A percentile compares a stretch with the other conserved stretches of the same genome.
Conservation (phyloP, 768 basidiomycete species). For the Mycena sanguinolenta region DNA sequence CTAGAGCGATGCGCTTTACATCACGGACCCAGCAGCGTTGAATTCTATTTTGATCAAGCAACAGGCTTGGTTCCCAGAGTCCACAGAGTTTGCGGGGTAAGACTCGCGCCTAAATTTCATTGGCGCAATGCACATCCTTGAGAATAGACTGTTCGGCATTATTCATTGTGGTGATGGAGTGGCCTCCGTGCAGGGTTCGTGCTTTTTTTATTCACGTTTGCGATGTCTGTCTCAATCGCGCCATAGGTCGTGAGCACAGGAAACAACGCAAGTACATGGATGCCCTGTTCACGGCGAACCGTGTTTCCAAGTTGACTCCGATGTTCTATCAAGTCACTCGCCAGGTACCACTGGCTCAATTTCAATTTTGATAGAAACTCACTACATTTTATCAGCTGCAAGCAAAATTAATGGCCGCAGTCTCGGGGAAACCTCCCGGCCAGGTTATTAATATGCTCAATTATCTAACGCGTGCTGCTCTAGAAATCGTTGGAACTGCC, state of each 20-base stretch:
- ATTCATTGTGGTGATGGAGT: slow-evolving; percentile 40
- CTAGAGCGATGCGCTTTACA: slow-evolving; percentile 42
- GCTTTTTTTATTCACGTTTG: too few relatives aligned
- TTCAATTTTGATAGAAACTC: too few relatives aligned
- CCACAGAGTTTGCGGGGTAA: slow-evolving; percentile 43
- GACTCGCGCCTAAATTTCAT: not conserved
- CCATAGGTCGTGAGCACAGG: slow-evolving; percentile 44
- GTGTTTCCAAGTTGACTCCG: slow-evolving; percentile 42
- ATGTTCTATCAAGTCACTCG: slow-evolving; percentile 42
- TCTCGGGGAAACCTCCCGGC: slow-evolving; percentile 12
- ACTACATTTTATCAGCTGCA: slow-evolving; percentile 2
- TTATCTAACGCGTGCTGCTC: slow-evolving; percentile 39
- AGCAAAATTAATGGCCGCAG: not conserved
- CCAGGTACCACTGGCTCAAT: slow-evolving; percentile 35
- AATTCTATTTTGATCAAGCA: slow-evolving; percentile 42
- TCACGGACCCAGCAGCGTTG: slow-evolving; percentile 43
- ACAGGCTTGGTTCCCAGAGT: slow-evolving; percentile 41
- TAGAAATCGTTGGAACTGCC: slow-evolving; percentile 42
- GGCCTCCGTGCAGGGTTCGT: slow-evolving; percentile 43
- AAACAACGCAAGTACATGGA: slow-evolving; percentile 44
- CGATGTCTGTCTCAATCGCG: not conserved
- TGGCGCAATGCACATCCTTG: not conserved
- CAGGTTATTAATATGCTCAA: slow-evolving; percentile 38
- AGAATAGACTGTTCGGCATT: slow-evolving; percentile 41
- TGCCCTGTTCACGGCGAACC: slow-evolving; percentile 39